phyloP scores from a whole-genome alignment of 495 filamentous ascomycete species.

The Glarea lozoyensis region DNA sequence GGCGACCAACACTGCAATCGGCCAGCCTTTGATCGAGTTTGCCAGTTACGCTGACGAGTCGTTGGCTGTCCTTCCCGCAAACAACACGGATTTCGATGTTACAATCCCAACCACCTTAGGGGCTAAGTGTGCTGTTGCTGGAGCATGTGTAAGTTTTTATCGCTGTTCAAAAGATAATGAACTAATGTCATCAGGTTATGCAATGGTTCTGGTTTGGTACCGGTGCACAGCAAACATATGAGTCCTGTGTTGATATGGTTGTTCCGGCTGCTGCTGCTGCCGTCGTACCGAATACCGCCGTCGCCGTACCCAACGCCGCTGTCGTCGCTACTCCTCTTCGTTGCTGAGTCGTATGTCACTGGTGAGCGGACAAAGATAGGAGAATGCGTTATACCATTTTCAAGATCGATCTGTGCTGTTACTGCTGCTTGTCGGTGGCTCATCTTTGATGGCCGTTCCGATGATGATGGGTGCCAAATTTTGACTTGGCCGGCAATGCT shows the following conservation, averaged over 20 bases:
- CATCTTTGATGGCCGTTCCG: too few species aligned
- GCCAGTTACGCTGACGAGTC: slow-evolving; percentile 38
- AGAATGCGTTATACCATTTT: too few species aligned
- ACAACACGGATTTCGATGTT: slow-evolving; percentile 56
- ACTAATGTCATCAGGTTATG: slow-evolving; percentile 25
- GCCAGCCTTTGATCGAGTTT: slow-evolving; percentile 8
- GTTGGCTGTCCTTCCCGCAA: slow-evolving; percentile 35
- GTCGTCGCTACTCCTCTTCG: too few species aligned
- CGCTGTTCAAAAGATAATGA: neutral
- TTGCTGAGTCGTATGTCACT: too few species aligned
- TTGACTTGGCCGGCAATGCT: too few species aligned
- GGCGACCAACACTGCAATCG: slow-evolving; percentile 11
- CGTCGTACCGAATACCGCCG: too few species aligned
- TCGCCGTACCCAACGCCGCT: too few species aligned
- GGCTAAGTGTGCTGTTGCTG: slow-evolving; percentile 48
- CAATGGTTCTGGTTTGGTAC: slow-evolving; percentile 66
- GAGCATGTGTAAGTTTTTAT: slow-evolving; percentile 40
- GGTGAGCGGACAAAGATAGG: too few species aligned
- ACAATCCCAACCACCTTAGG: slow-evolving; percentile 51
- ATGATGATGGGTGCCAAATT: too few species aligned
- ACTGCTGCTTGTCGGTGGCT: too few species aligned
- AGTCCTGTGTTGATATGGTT: slow-evolving; percentile 60
- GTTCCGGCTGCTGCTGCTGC: too few species aligned
- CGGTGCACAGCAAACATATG: slow-evolving; percentile 60
- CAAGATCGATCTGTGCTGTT: too few species aligned